Base-by-base conservation (phyloP, 2,329 filamentous ascomycete genomes). In the Talaromyces sp. region DNA sequence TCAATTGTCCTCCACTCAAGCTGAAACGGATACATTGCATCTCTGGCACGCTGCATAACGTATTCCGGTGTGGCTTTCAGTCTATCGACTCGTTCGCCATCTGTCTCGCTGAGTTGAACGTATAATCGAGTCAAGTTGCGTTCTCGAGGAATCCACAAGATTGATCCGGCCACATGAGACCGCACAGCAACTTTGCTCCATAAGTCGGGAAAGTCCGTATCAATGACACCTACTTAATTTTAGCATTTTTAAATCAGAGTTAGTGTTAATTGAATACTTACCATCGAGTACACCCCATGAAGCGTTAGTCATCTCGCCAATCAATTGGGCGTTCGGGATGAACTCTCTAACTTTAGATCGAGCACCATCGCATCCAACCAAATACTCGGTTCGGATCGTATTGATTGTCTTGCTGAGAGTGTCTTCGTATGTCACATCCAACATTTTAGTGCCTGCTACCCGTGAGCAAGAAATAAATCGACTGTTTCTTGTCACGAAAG, bases 361-460 rank as follows among this genome's bases (percentile, higher is more conserved):
- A 0, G 89, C 89, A 0, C 89, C 89, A 68, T 91, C 89, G 52
- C 86, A 88, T 0, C 89, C 89, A 4, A 91, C 81, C 33, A 91
- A 80, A 66, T 89, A 91, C 70, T 88, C 87, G 4, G 84, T 82
- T 50, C 78, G 82, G 2, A 89, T 76, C 0, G 58, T 74, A 71
- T 69, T 68, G 67, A 70, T 76, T 14, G 71, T 74, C 1, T 79
- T 76, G 6, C 72, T 74, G 13, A 73, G 73, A 16, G 74, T 69
- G 54, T 80, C 76, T 33, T 75, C 72, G 70, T 79, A 83, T 6
- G 70, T 70, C 37, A 81, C 78, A 39, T 81, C 78, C 24, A 84
- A 72, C 27, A 81, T 74, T 11, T 68, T 72, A 56, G 67, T 75
- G 57, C 68, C 76, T 61, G 24, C 73, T 73, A 66, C 80, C 74